Base-by-base conservation (phyloP, 164 flowering plant genomes). In the Sedum album region DNA sequence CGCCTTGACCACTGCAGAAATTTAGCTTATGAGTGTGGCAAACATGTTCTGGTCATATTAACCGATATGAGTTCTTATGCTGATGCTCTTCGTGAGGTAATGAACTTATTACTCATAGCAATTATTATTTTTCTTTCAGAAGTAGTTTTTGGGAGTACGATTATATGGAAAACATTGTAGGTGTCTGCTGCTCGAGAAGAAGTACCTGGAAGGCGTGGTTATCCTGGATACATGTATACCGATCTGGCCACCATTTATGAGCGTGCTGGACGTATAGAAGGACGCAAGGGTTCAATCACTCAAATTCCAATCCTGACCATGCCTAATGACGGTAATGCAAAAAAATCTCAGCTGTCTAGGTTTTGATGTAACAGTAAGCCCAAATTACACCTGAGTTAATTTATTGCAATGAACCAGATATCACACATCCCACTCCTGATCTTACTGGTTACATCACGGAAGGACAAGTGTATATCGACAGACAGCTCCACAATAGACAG, bases 101-200 rank as follows among this genome's bases (percentile, higher is more conserved):
- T n/a, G n/a, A n/a, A n/a, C n/a, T 94, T 68, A 94, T 91, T 66
- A 91, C 97, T 73, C 97, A 96, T 73, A 85, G 91, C n/a, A n/a
- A n/a, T n/a, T 67, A 91, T 91, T 78, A 96, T 97, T 66, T 93
- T 91, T 38, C 91, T 97, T 33, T 91, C 99, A 64, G 99, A 96
- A 41, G 99, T 90, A 75, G 90, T 86, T 80, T 77, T 91, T 77
- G n/a, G n/a, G n/a, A n/a, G n/a, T n/a, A n/a, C n/a, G n/a, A n/a
- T n/a, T n/a, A n/a, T n/a, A n/a, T n/a, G n/a, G n/a, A 49, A 49
- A 67, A 66, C 57, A 36, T 20, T 67, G 35, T 78, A 94, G 96
- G 96, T 94, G n/a, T 94, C 96, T 82, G 97, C 96, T 79, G 97
- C 97, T 39, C 82, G 96, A 60, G 99, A 94, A 69, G 97, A 94